Evolutionary conservation across 2,329 filamentous ascomycete species (phyloP).

Genomic region (Cladophialophora psammophila): DNA sequence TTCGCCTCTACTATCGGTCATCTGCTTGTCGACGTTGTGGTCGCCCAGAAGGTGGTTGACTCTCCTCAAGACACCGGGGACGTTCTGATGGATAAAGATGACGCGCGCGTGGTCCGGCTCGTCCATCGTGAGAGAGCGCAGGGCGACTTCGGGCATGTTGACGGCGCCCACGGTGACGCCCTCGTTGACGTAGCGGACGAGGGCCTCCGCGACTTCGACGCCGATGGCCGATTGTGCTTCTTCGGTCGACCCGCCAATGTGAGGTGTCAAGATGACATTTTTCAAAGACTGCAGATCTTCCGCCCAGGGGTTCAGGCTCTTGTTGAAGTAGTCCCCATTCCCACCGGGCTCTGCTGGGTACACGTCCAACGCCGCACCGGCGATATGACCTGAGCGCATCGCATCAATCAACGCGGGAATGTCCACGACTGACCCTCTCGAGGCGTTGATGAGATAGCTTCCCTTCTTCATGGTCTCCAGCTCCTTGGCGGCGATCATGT

Average conservation of each 20-base stretch:
- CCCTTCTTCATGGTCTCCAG: constrained; percentile 90
- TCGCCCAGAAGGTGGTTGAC: constrained; percentile 94
- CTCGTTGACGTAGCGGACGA: constrained; percentile 95
- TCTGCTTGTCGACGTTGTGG: constrained; percentile 99
- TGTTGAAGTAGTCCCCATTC: constrained; percentile 95
- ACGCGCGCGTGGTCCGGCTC: constrained; percentile 90
- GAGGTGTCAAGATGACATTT: constrained; percentile 94
- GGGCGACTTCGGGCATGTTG: constrained; percentile 92
- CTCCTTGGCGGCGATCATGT: constrained; percentile 83
- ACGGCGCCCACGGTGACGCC: constrained; percentile 90
- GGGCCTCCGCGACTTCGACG: constrained; percentile 84
- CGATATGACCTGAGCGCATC: constrained; percentile 84
- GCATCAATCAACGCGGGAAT: constrained; percentile 90
- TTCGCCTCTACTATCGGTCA: constrained; percentile 92
- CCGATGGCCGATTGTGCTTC: constrained; percentile 97
- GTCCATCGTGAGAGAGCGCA: constrained; percentile 88
- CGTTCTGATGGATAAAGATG: constrained; percentile 96
- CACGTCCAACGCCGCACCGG: constrained; percentile 94
- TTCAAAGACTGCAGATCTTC: constrained; percentile 83
- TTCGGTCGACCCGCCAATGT: constrained; percentile 97
- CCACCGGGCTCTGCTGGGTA: constrained; percentile 92
- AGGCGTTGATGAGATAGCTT: constrained; percentile 94
- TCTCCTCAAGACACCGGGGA: constrained; percentile 92
- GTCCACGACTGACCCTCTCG: constrained; percentile 90
- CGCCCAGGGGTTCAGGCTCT: constrained; percentile 80